A percentile compares a stretch with the other conserved stretches of the same genome.
These are phyloP conservation scores for Scutellaria baicalensis DNA, from an alignment of 257 asterid species.

Conservation along the genomic window DNA sequence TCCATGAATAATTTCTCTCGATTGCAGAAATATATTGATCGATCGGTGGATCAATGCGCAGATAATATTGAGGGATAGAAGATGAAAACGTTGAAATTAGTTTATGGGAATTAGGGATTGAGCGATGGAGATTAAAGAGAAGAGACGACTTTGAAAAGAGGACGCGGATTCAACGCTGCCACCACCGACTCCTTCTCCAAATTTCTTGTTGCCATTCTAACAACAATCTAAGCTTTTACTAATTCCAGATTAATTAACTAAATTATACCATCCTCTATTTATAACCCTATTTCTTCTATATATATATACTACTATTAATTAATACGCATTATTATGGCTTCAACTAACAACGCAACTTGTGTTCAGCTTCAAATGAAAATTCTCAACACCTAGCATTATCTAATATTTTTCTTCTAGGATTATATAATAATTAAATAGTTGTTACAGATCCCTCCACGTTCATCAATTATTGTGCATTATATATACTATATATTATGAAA, in stretches of 20 bases:
- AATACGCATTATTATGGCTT: not conserved
- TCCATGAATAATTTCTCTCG: conserved; percentile 13
- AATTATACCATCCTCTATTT: no score
- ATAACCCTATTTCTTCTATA: no score
- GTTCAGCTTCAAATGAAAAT: not conserved
- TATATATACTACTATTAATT: no score
- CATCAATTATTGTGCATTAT: no score
- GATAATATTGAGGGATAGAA: not conserved
- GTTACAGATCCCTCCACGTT: no score
- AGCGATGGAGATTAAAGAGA: not conserved
- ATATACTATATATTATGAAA: no score
- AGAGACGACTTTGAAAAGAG: not conserved
- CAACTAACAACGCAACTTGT: not conserved
- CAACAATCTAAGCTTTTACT: no score
- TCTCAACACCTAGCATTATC: not conserved
- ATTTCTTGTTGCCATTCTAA: no score
- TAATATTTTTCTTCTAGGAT: not conserved
- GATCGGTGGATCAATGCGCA: not conserved
- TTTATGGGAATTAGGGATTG: not conserved
- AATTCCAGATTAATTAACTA: no score
- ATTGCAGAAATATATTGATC: no score
- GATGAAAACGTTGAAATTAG: not conserved
- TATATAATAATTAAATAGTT: no score
- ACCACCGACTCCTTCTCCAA: not conserved
- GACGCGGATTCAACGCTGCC: conserved; percentile 13